phyloP scores from a whole-genome alignment of 129 eudicot genomes.

The Cynara cardunculus region DNA sequence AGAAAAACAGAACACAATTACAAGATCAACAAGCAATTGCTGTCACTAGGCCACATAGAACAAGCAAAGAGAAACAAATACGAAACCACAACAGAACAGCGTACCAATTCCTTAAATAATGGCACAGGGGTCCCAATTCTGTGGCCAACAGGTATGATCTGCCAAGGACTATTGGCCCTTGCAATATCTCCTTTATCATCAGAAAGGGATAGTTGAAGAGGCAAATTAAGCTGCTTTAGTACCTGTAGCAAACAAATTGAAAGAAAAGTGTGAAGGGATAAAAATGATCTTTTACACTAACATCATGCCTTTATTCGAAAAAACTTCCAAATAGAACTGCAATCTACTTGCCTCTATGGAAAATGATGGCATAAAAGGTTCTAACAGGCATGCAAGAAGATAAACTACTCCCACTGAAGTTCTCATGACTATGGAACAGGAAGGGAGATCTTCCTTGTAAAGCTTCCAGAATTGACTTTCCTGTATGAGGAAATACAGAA shows the following conservation, averaged over 20 bases:
- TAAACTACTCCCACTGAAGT: conserved; percentile 87
- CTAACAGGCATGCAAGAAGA: conserved; percentile 83
- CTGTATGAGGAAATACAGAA: conserved; percentile 28
- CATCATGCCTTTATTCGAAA: not conserved
- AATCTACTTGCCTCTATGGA: conserved; percentile 61
- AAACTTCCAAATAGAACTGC: not conserved
- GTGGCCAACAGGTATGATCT: conserved; percentile 70
- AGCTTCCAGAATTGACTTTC: conserved; percentile 97
- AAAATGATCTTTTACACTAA: not conserved
- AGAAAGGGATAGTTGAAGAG: conserved; percentile 60
- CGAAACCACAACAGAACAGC: not conserved
- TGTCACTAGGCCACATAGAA: not conserved
- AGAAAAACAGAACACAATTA: not conserved
- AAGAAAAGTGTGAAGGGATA: not conserved
- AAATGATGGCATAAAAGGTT: conserved; percentile 95
- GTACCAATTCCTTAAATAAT: conserved; percentile 84
- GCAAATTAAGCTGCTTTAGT: conserved; percentile 83
- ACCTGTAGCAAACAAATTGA: conserved; percentile 44
- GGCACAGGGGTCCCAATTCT: conserved; percentile 92
- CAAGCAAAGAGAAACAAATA: conserved; percentile 3
- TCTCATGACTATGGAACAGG: conserved; percentile 85
- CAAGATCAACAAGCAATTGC: not conserved
- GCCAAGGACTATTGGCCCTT: conserved; percentile 83
- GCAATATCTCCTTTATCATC: conserved; percentile 69
- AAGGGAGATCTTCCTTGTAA: conserved; percentile 70